Evolutionary conservation across 495 filamentous ascomycete genomes (phyloP), one percentile per base, ranked within the genome.

Genomic region (Mycothermus thermophilus): DNA sequence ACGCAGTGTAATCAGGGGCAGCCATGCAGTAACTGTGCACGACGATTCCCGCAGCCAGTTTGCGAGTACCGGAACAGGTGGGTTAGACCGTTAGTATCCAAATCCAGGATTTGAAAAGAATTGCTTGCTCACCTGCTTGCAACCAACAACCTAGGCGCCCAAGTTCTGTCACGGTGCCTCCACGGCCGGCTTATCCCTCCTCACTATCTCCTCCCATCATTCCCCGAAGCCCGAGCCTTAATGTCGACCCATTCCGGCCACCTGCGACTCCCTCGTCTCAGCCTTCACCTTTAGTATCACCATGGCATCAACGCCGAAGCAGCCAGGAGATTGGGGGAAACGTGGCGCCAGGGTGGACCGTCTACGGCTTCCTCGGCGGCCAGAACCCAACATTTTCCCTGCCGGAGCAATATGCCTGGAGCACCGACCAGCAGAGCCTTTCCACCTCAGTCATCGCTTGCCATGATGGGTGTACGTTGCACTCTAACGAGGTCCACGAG

Each of bases 51-150:
- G 1, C 58, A 50, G 30, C 58, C 58, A 3, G 24, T 38, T 2
- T 61, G 58, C 43, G 56, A 61, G 41, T 61, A 61, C 40, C 52
- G 41, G 30, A 31, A 27, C 43, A 58, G 51, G 55, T 55, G 34
- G 12, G 48, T 44, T 3, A 17, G 15, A n/a, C 23, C 12, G 10
- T 24, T 11, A 31, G n/a, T 16, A 3, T n/a, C 14, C 15, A 15
- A 27, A 2, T 2, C 17, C 16, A 4, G 6, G 4, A 17, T 7
- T 15, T 24, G 35, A 4, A 22, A 23, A 15, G 30, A 19, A 20
- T 23, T 30, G 8, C 7, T 5, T 2, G 11, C 4, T 30, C 19
- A 34, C 33, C 40, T 25, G 36, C 35, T 15, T 5, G n/a, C 27
- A 10, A n/a, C n/a, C n/a, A 19, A 13, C 32, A 14, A 4, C 11